phyloP scores from a whole-genome alignment of 805 yeast species.

The Gaillardinia entomophila region DNA sequence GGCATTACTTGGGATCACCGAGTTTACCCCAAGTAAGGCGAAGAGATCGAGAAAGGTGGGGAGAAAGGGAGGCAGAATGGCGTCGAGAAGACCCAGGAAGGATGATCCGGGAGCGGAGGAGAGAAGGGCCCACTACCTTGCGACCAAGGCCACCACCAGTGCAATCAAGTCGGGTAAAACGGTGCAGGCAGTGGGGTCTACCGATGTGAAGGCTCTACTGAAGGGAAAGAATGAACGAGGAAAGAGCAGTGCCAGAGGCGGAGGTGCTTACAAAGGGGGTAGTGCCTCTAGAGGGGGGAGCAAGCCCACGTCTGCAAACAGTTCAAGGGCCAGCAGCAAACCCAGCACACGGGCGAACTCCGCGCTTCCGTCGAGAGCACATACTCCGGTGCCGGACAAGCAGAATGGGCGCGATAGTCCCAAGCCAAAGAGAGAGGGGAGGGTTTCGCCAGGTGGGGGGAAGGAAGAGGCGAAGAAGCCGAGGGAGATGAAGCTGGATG shows the following conservation, averaged over 20 bases:
- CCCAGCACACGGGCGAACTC: neutral
- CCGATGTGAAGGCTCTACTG: constrained; percentile 1
- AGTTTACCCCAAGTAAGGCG: constrained; percentile 18
- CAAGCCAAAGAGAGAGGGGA: neutral
- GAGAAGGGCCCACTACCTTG: constrained; percentile 32
- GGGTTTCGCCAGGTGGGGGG: neutral
- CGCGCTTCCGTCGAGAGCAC: too few species aligned
- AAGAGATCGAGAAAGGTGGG: constrained; percentile 33
- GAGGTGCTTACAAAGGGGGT: too few species aligned
- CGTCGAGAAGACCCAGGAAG: constrained; percentile 10
- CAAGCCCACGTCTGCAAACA: neutral
- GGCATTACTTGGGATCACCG: constrained; percentile 45
- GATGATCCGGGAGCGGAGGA: constrained; percentile 27
- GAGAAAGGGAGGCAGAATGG: constrained; percentile 14
- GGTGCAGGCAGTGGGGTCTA: constrained; percentile 33
- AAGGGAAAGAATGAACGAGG: neutral
- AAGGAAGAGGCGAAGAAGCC: constrained; percentile 1
- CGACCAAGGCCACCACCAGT: constrained; percentile 22
- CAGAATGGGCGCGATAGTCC: neutral
- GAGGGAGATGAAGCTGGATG: too few species aligned
- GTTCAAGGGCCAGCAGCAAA: neutral
- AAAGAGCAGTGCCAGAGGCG: too few species aligned
- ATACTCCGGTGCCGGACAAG: too few species aligned
- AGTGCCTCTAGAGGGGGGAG: too few species aligned
- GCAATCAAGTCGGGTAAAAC: constrained; percentile 34